Base-by-base conservation (phyloP, 345 rosid genomes). In the Salix dunnii region DNA sequence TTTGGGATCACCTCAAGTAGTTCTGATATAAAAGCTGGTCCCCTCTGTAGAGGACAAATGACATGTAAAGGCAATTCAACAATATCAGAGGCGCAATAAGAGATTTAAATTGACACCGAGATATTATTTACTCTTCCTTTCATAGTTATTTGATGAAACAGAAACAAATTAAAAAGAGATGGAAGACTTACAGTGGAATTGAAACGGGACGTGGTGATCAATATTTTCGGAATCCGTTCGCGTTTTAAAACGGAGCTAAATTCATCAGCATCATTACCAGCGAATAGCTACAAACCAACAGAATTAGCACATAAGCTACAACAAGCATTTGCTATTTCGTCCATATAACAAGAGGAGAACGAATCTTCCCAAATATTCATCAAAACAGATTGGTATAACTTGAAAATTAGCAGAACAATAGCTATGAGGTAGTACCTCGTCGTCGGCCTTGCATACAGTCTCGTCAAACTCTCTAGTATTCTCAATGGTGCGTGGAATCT, bases 131-230 rank as follows among this genome's bases (percentile, higher is more conserved):
- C 23, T 71, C 51, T 38, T 14, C 38, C 51, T 28, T 14, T 36
- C 12, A 33, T 20, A 68, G 1, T 3, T 27, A 30, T 12, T 43
- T 16, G 28, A n/a, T 36, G 23, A 48, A 48, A 31, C 42, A 67
- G 9, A 71, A 65, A 67, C n/a, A 55, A 49, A 63, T 23, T 3
- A 5, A 68, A 74, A 67, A 62, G 38, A 13, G 30, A 75, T 9
- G 30, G 10, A 75, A 58, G 40, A 63, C 98, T 82, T 91, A 93
- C 98, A 43, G 91, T 83, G 49, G 98, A 96, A 80, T 96, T 89
- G 86, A 90, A 94, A 78, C 98, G 90, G 81, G 90, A 90, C n/a
- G 99, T 96, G 27, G 99, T 92, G 80, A 94, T 86, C 83, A 96
- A 82, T 81, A 91, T 82, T 86, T 92, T 94, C 1, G 97, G 95